Percentiles rank a stretch among this genome's conserved stretches.
Conservation (phyloP, 2,329 filamentous ascomycete genomes). For the Knufia petricola region DNA sequence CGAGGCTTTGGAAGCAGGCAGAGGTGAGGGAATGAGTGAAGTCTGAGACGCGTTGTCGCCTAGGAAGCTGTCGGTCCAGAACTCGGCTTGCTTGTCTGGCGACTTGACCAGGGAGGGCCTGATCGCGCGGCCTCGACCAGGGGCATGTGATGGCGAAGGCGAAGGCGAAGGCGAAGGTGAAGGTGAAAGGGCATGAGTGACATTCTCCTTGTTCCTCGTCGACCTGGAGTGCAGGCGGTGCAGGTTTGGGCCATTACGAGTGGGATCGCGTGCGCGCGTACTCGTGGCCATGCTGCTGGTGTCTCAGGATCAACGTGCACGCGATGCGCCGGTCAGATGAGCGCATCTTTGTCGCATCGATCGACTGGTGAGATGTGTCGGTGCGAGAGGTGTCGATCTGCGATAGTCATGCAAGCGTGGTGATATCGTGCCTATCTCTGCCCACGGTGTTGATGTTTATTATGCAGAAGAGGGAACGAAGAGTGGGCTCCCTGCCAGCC, state of each 20-base stretch:
- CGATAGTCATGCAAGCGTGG: no score
- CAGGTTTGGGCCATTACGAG: background rate
- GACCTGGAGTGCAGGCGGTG: background rate
- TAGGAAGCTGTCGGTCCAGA: constrained; percentile 24
- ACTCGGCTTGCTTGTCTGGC: constrained; percentile 13
- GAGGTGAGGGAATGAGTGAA: constrained; percentile 15
- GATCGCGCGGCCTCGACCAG: background rate
- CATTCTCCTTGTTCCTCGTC: constrained; percentile 5
- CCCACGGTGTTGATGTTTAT: no score
- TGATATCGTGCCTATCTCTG: no score
- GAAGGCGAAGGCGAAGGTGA: background rate
- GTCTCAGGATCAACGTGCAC: background rate
- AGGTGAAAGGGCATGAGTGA: background rate
- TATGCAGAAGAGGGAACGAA: background rate
- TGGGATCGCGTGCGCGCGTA: constrained; percentile 7
- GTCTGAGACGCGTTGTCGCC: constrained; percentile 18
- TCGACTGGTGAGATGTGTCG: background rate
- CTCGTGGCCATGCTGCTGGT: constrained; percentile 2
- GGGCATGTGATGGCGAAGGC: background rate
- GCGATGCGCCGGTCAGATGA: background rate
- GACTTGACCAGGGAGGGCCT: constrained; percentile 7
- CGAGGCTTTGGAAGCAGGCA: background rate
- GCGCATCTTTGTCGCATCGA: constrained; percentile 8
- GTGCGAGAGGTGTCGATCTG: background rate
- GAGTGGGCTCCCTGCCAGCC: background rate